These are phyloP conservation scores for Phytophthora kernoviae DNA, from an alignment of 352 stramenopile species.

Conservation along the genomic window DNA sequence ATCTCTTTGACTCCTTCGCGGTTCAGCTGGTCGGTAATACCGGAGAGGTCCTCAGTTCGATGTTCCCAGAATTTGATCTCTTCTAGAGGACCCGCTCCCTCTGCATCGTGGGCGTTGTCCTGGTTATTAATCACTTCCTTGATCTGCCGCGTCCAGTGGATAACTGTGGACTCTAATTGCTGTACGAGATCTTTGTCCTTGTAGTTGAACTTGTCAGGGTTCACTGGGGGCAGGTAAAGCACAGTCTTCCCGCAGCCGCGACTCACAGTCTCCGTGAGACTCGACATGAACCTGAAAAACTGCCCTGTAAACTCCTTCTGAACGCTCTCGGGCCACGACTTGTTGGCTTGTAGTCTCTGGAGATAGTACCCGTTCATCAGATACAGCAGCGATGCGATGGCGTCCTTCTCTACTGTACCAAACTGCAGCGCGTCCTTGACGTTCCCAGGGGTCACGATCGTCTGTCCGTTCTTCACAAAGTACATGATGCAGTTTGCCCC, in stretches of 20 bases:
- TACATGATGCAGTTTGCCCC: slow-evolving; percentile 72
- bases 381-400: slow-evolving; percentile 81
- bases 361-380: slow-evolving; percentile 87
- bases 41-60: slow-evolving; percentile 91
- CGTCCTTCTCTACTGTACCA: slow-evolving; percentile 79
- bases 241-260: slow-evolving; percentile 93
- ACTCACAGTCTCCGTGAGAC: slow-evolving; percentile 93
- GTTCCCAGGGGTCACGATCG: slow-evolving; percentile 62
- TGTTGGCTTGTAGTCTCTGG: slow-evolving; percentile 79
- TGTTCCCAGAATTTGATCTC: slow-evolving; percentile 97
- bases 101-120: slow-evolving; percentile 90
- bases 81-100: slow-evolving; percentile 91
- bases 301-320: slow-evolving; percentile 94
- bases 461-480: slow-evolving; percentile 89
- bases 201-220: slow-evolving; percentile 83
- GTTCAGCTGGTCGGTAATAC: slow-evolving; percentile 94
- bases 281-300: slow-evolving; percentile 96
- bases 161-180: slow-evolving; percentile 96
- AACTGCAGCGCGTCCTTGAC: slow-evolving; percentile 71
- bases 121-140: slow-evolving; percentile 97
- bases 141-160: slow-evolving; percentile 97
- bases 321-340: slow-evolving; percentile 92
- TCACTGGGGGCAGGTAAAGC: slow-evolving; percentile 91
- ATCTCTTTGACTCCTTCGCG: slow-evolving; percentile 91
- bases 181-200: slow-evolving; percentile 96